phyloP scores from a whole-genome alignment of 192 early-diverging fungal species.

The Physocladia obscura region DNA sequence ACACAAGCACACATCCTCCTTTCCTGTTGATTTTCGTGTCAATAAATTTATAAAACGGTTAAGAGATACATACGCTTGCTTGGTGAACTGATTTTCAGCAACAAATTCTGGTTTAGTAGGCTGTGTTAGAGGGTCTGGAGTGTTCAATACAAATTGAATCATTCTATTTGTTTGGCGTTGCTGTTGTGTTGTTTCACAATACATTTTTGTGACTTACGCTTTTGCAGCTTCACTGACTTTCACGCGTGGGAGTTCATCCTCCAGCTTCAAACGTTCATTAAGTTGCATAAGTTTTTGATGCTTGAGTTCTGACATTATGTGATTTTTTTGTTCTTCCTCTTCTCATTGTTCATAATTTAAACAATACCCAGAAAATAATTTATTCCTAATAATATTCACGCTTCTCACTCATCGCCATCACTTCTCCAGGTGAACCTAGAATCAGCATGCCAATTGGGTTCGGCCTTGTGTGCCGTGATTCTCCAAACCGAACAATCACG shows the following conservation, averaged over 20 bases:
- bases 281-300: constrained; percentile 49
- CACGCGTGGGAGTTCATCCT: constrained; percentile 56
- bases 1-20: too few species aligned
- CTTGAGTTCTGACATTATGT: constrained; percentile 53
- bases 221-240: constrained; percentile 59
- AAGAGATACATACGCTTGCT: constrained; percentile 25
- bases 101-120: constrained; percentile 46
- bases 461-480: constrained; percentile 20
- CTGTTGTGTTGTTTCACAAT: not conserved
- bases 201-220: constrained; percentile 36
- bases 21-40: too few species aligned
- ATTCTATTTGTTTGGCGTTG: constrained; percentile 27
- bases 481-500: constrained; percentile 16
- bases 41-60: too few species aligned
- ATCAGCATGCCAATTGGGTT: constrained; percentile 21
- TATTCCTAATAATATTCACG: constrained; percentile 16
- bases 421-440: constrained; percentile 17
- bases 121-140: constrained; percentile 50
- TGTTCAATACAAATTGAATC: constrained; percentile 45
- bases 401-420: constrained; percentile 26
- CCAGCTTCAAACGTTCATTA: constrained; percentile 53
- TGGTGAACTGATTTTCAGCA: constrained; percentile 53
- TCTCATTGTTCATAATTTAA: too few species aligned
- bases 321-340: too few species aligned
- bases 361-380: too few species aligned